These are phyloP conservation scores for Coemansia sp. DNA, from an alignment of 192 early-diverging fungal species.

Conservation along the genomic window DNA sequence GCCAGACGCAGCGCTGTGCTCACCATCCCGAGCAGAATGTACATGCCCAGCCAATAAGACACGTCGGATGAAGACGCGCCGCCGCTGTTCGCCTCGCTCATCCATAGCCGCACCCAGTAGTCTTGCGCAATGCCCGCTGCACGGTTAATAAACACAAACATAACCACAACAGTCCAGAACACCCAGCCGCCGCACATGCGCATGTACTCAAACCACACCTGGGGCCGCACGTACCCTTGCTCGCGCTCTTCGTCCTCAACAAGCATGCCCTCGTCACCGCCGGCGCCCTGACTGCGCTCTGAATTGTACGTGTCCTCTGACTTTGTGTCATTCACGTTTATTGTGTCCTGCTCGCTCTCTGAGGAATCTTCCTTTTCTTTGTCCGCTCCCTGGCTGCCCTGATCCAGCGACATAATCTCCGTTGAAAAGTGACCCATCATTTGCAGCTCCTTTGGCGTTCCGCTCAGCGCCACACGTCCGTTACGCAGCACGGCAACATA, in stretches of 20 bases:
- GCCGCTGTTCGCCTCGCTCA: constrained; percentile 9
- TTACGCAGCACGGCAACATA: constrained; percentile 62
- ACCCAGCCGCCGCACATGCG: constrained; percentile 61
- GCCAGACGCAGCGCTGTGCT: constrained; percentile 44
- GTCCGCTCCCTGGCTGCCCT: neutral
- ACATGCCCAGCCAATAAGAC: constrained; percentile 60
- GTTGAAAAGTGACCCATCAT: constrained; percentile 5
- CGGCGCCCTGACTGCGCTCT: neutral
- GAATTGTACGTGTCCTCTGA: constrained; percentile 38
- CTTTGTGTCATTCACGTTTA: constrained; percentile 14
- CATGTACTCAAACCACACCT: constrained; percentile 79
- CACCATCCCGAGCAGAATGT: constrained; percentile 58
- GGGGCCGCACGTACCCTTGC: constrained; percentile 69
- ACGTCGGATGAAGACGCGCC: neutral
- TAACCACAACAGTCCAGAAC: constrained; percentile 53
- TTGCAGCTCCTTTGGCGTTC: constrained; percentile 52
- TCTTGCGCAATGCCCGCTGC: constrained; percentile 56
- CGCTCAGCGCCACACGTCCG: constrained; percentile 57
- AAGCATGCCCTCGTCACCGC: constrained; percentile 52
- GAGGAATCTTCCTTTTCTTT: neutral
- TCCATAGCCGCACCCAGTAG: constrained; percentile 69
- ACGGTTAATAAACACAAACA: constrained; percentile 41
- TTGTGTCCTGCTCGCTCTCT: neutral
- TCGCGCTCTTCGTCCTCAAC: constrained; percentile 83
- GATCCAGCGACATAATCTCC: constrained; percentile 10